Percentiles rank a stretch among this genome's conserved stretches.
phyloP scores from a whole-genome alignment of 108 stramenopile genomes.

The Fistulifera solaris region DNA sequence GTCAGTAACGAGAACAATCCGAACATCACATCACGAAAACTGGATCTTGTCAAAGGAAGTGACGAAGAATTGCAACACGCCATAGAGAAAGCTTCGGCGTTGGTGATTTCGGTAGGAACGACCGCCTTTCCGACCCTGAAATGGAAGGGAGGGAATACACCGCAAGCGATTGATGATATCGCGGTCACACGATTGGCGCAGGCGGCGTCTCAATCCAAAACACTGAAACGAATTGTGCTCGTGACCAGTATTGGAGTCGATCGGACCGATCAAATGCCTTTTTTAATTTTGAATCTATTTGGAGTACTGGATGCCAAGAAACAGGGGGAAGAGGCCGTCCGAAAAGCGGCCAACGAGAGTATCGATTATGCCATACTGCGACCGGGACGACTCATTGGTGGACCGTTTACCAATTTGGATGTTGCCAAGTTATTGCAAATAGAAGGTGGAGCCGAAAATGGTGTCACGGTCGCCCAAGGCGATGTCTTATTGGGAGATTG shows the following conservation, averaged over 20 bases:
- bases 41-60: constrained; percentile 21
- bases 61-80: constrained; percentile 12
- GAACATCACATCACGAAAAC: constrained; percentile 20
- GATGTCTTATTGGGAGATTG: constrained; percentile 62
- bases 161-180: constrained; percentile 43
- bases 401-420: constrained; percentile 56
- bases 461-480: constrained; percentile 41
- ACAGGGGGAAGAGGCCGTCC: constrained; percentile 44
- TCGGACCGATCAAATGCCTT: constrained; percentile 52
- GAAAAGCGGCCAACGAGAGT: constrained; percentile 6
- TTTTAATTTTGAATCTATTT: constrained; percentile 61
- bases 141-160: constrained; percentile 59
- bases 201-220: constrained; percentile 11
- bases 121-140: constrained; percentile 56
- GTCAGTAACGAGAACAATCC: constrained; percentile 12
- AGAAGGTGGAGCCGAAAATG: constrained; percentile 46
- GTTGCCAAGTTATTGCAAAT: constrained; percentile 38
- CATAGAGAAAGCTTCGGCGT: constrained; percentile 25
- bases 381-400: constrained; percentile 55
- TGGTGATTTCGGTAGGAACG: constrained; percentile 58
- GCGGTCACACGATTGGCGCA: constrained; percentile 31
- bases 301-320: constrained; percentile 70
- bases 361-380: constrained; percentile 40
- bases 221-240: constrained; percentile 28
- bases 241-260: constrained; percentile 53